A percentile compares a stretch with the other conserved stretches of the same genome.
These are phyloP conservation scores for Aristolochia californica DNA, from an alignment of 164 flowering plant genomes.

Conservation along the genomic window DNA sequence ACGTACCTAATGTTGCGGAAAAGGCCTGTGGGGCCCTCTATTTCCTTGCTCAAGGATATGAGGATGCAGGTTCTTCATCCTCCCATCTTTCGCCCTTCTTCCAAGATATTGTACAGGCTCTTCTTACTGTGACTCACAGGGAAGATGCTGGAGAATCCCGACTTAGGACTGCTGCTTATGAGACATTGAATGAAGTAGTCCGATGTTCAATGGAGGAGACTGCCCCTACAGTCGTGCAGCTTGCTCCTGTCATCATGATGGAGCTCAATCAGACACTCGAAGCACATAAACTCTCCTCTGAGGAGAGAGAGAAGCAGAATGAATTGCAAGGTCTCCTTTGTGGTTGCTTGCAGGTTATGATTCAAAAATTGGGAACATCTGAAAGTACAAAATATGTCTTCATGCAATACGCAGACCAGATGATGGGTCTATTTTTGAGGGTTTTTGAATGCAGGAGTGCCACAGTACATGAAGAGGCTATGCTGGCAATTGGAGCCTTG, in stretches of 20 bases:
- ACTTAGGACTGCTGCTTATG: conserved; percentile 49
- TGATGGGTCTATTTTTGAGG: conserved; percentile 46
- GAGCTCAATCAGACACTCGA: conserved; percentile 51
- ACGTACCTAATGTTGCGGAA: conserved; percentile 58
- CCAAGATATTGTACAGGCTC: conserved; percentile 53
- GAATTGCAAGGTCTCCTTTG: conserved; percentile 60
- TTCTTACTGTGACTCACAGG: conserved; percentile 39
- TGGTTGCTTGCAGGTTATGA: conserved; percentile 53
- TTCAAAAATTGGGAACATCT: conserved; percentile 43
- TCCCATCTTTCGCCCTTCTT: conserved; percentile 42
- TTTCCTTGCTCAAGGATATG: conserved; percentile 61
- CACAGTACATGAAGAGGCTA: conserved; percentile 56
- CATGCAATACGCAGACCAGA: conserved; percentile 51
- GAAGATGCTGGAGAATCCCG: conserved; percentile 62
- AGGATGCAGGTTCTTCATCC: conserved; percentile 26
- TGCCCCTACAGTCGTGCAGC: conserved; percentile 35
- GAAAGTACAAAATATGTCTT: conserved; percentile 35
- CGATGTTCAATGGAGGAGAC: conserved; percentile 58
- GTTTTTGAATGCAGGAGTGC: conserved; percentile 51
- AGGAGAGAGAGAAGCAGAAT: conserved; percentile 42
- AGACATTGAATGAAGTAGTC: conserved; percentile 53
- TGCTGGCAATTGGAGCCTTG: conserved; percentile 63
- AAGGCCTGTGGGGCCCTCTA: conserved; percentile 62
- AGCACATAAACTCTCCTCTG: conserved; percentile 34
- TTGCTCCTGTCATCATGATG: conserved; percentile 43